These are phyloP conservation scores for Pirum gemmata DNA, from an alignment of 78 protist species.

Conservation along the genomic window DNA sequence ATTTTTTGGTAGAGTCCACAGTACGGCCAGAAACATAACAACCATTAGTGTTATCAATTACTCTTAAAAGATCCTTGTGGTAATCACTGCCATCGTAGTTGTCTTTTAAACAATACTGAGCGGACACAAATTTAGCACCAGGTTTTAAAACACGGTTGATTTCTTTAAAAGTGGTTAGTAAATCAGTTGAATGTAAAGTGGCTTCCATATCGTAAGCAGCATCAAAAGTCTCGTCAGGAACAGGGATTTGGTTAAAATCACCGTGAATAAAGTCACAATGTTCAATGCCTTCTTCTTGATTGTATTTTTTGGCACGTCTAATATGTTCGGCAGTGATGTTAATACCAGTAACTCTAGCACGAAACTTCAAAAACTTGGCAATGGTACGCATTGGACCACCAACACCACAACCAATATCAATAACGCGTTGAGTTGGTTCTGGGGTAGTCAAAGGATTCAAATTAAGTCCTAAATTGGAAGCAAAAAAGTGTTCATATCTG, in stretches of 20 bases:
- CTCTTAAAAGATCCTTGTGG: constrained; percentile 60
- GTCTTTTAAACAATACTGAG: constrained; percentile 74
- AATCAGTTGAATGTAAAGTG: constrained; percentile 80
- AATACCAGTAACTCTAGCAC: constrained; percentile 59
- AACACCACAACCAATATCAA: constrained; percentile 88
- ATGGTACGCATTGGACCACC: constrained; percentile 83
- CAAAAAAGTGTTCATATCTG: constrained; percentile 80
- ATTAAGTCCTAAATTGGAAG: constrained; percentile 51
- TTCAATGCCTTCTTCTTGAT: not conserved
- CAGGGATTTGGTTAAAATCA: constrained; percentile 74
- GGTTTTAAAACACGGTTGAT: constrained; percentile 79
- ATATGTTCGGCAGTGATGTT: constrained; percentile 69
- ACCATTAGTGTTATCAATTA: constrained; percentile 72
- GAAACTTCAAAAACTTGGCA: constrained; percentile 60
- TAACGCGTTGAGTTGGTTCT: constrained; percentile 29
- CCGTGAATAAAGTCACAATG: constrained; percentile 49
- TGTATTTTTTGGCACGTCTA: constrained; percentile 72
- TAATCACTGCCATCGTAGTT: constrained; percentile 57
- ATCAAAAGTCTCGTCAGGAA: constrained; percentile 70
- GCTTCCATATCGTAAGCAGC: constrained; percentile 79
- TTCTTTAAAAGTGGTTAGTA: constrained; percentile 56
- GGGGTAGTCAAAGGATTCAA: constrained; percentile 15
- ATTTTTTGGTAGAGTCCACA: constrained; percentile 43
- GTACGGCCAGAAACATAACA: constrained; percentile 49
- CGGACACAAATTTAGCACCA: constrained; percentile 70